Evolutionary conservation across 2,329 filamentous ascomycete species (phyloP), one percentile per base, ranked within the genome.

Genomic region (Plectosphaerella plurivora): DNA sequence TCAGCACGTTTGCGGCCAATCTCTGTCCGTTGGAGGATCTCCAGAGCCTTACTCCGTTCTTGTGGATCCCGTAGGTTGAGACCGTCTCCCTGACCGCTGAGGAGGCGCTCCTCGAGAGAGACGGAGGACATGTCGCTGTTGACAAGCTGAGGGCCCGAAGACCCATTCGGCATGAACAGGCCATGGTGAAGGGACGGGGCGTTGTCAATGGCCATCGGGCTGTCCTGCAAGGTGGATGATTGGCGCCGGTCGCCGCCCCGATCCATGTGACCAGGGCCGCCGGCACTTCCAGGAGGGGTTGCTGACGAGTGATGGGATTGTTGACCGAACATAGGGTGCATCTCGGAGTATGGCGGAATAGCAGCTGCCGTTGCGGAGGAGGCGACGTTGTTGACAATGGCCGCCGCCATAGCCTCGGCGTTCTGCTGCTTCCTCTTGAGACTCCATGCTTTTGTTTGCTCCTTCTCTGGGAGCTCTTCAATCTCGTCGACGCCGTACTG

Each of bases 401-500:
- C 72, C 0, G 70, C 70, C 0, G 75, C 73, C 0, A 76, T 77
- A 0, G 76, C 76, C 52, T 82, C 79, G 2, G 79, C 78, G 49
- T 81, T 81, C 47, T 83, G 73, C 4, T 85, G 84, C 66, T 92
- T 92, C 24, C 89, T 84, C 57, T 89, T 88, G 6, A 86, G 70
- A 56, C 81, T 84, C 56, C 88, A 85, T 0, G 86, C 85, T 66
- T 96, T 96, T 4, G 89, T 84, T 57, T 89, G 86, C 56, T 92
- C 81, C 59, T 89, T 84, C 55, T 91, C 86, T 0, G 94, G 94
- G 5, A 99, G 78, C 59, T 97, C 89, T 51, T 97, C 93, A 0
- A 91, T 90, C 59, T 95, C 91, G 4, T 92, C 87, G 12, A 97
- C 90, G 2, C 91, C 92, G 55, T 94, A 84, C 61, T 94, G 88